A percentile compares a stretch with the other conserved stretches of the same genome.
phyloP scores from a whole-genome alignment of 2,329 filamentous ascomycete genomes.

The Aspergillus persii region DNA sequence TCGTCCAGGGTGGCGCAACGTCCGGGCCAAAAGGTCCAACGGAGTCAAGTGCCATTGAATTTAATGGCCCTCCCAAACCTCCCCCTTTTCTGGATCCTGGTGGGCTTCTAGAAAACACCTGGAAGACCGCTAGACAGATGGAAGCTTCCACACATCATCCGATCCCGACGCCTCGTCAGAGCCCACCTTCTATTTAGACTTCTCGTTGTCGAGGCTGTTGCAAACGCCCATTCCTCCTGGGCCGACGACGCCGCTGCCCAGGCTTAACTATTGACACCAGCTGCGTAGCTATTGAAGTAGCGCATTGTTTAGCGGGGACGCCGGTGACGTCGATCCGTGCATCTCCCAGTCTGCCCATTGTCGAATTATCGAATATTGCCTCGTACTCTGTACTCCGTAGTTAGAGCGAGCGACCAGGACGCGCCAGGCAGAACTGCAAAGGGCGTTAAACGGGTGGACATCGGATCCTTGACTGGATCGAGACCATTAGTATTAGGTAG shows the following conservation, averaged over 20 bases:
- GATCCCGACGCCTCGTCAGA: slow-evolving; percentile 3
- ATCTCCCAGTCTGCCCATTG: neutral
- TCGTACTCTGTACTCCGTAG: too few species aligned
- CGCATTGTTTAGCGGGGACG: slow-evolving; percentile 8
- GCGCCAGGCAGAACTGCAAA: too few species aligned
- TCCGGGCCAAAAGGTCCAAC: slow-evolving; percentile 1
- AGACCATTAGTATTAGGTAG: too few species aligned
- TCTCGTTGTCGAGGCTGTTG: neutral
- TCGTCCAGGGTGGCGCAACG: slow-evolving; percentile 12
- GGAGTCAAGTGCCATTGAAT: too few species aligned
- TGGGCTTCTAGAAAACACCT: slow-evolving; percentile 36
- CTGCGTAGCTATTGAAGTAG: slow-evolving; percentile 20
- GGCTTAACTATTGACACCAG: slow-evolving; percentile 15
- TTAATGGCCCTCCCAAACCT: neutral
- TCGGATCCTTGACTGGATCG: too few species aligned
- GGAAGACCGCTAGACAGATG: slow-evolving; percentile 25
- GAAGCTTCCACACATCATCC: slow-evolving; percentile 25
- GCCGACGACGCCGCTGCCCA: neutral
- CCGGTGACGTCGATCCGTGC: slow-evolving; percentile 19
- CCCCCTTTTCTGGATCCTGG: slow-evolving; percentile 5
- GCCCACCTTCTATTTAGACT: neutral
- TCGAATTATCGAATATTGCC: too few species aligned
- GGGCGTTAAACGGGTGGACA: neutral
- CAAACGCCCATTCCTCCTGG: neutral
- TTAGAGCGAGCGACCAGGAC: too few species aligned